Conservation (phyloP, 306 rosid genomes). For the Vigna trinervia region DNA sequence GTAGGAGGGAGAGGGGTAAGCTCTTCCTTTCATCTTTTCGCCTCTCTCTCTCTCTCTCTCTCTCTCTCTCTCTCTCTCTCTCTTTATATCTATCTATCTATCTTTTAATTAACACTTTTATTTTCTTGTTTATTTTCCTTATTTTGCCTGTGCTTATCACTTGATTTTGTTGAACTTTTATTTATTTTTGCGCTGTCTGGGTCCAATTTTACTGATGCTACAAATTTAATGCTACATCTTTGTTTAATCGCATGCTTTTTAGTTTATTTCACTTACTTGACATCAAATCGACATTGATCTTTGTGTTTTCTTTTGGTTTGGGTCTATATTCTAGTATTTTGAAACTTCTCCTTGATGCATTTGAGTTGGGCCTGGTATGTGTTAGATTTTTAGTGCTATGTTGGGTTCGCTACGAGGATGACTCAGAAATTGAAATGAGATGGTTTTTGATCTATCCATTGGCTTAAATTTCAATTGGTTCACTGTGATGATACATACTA, state of each 20-base stretch:
- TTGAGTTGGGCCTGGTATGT: not conserved
- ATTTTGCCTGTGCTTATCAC: constrained; percentile 17
- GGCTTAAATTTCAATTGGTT: constrained; percentile 11
- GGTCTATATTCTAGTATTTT: constrained; percentile 14
- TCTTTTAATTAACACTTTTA: too few species aligned
- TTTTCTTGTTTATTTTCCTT: not conserved
- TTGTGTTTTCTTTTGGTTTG: not conserved
- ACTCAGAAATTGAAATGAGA: constrained; percentile 1
- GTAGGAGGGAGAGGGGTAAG: constrained; percentile 60
- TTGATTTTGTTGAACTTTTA: constrained; percentile 23
- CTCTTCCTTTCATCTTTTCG: constrained; percentile 31
- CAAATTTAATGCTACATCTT: not conserved
- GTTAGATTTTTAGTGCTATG: constrained; percentile 9
- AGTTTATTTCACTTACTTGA: not conserved
- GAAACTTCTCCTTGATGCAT: constrained; percentile 20
- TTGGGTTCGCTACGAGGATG: not conserved
- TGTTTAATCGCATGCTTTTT: constrained; percentile 9
- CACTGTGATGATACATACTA: not conserved
- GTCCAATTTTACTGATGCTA: not conserved
- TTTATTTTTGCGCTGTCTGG: not conserved
- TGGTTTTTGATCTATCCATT: not conserved
- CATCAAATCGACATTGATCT: constrained; percentile 31
- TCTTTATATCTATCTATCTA: too few species aligned
- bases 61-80: too few species aligned
- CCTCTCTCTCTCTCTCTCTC: not conserved